Evolutionary conservation across 2,329 filamentous ascomycete genomes (phyloP), one percentile per base, ranked within the genome.

Genomic region (Aureobasidium uvarum): DNA sequence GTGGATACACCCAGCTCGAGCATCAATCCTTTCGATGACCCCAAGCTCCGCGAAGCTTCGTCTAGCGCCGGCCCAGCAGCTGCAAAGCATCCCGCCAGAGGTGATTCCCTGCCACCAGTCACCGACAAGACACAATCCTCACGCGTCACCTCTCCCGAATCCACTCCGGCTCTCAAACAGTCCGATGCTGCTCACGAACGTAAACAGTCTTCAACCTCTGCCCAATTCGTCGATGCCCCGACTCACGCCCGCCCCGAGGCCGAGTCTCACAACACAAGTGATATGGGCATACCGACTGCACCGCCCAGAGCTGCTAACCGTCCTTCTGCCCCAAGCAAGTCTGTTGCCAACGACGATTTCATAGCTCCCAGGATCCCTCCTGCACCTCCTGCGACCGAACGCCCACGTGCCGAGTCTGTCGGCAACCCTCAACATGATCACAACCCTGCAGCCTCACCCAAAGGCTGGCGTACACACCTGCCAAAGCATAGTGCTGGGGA

Each of bases 401-500:
- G 54, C 11, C 41, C 63, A 23, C 70, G 75, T 5, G 77, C 72
- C 56, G 80, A 80, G 33, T 82, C 81, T 23, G 73, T 78, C 46
- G 79, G 79, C 69, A 80, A 78, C 28, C 70, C 77, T 46, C 78
- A 77, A 50, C 81, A 76, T 68, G 78, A 73, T 66, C 74, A 71
- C 20, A 58, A 65, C 43, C 66, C 69, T 68, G 68, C 71, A 58
- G 73, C 73, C 70, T 20, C 60, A 73, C 62, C 72, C 68, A 33
- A 74, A 72, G 62, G 70, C 73, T 63, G 71, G 71, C 56, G 66
- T 20, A 60, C 63, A 39, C 62, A 66, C 14, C 69, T 80, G 56
- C 81, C 80, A 14, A 79, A 80, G 43, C 79, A 85, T 67, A 96
- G 89, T 76, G 84, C 85, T 50, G 91, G 91, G 62, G 91, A 88